Base-by-base conservation (phyloP, 2,329 filamentous ascomycete species). In the Epichloe amarillans region DNA sequence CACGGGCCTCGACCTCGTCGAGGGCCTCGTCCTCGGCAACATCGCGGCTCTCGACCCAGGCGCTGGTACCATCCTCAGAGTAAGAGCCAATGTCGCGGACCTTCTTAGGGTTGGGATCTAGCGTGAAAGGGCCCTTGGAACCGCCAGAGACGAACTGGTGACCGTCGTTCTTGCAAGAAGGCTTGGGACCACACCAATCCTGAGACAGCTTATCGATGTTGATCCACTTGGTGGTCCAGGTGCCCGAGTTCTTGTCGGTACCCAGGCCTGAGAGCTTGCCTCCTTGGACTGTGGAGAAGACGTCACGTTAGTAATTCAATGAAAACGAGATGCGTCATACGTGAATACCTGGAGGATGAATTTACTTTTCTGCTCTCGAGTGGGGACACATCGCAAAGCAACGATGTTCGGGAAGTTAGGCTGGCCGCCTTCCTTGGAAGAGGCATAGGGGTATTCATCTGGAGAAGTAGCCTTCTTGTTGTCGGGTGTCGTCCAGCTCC, bases 401-500 rank as follows among this genome's bases (percentile, higher is more conserved):
- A 46, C 44, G 5, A 26, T 2, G 1, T 46, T 23, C 4, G 4
- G 10, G 26, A 46, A 46, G 44, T 35, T 21, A n/a, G 19, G 2
- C 44, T 35, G 30, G 17, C 44, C 46, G 14, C 12, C 46, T 26
- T 47, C 46, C 17, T 40, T 47, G 0, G 46, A 47, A 26, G 46
- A 40, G 14, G 36, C 46, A 47, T 47, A 47, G 21, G 46, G 46
- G 21, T 47, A 47, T 38, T 47, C 46, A 14, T 47, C 46, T 23
- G 46, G 46, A 17, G 46, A 47, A 44, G 46, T 4, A n/a, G 46
- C 46, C 44, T 46, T 36, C 44, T 36, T 37, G 0, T 21, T 41
- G 17, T 19, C 17, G 39, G 39, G 39, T n/a, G 39, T 41, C 12
- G 39, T 46, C 44, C 44, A 46, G 35, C 26, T 4, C 44, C 44